These are phyloP conservation scores for Cladophialophora bantiana DNA, from an alignment of 2,329 filamentous ascomycete species.

Conservation along the genomic window DNA sequence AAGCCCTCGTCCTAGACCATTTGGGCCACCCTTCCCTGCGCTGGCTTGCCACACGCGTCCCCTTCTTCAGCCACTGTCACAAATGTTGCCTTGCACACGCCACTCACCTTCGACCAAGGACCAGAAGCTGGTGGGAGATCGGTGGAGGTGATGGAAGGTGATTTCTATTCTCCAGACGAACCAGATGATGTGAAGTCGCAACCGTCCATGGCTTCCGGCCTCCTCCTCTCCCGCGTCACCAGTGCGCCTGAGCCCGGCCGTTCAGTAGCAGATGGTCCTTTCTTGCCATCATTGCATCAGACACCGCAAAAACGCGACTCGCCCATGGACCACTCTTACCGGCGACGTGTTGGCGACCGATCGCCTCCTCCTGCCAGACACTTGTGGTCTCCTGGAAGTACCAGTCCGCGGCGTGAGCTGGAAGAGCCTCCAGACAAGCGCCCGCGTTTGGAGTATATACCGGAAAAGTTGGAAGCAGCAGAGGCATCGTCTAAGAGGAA, in stretches of 20 bases:
- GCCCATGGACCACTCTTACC: conserved; percentile 24
- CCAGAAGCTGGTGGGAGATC: conserved; percentile 27
- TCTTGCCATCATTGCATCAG: conserved; percentile 19
- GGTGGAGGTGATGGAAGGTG: conserved; percentile 32
- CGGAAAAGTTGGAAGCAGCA: conserved; percentile 20
- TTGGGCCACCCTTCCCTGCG: conserved; percentile 8
- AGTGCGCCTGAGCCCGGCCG: conserved; percentile 33
- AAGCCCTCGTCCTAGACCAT: conserved; percentile 22
- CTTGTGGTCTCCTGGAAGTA: conserved; percentile 16
- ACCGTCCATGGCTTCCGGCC: conserved; percentile 22
- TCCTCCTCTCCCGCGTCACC: conserved; percentile 32
- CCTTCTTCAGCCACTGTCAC: conserved; percentile 11
- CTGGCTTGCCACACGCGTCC: conserved; percentile 25
- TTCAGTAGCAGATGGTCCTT: conserved; percentile 11
- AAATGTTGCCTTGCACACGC: conserved; percentile 33
- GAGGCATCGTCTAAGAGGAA: conserved; percentile 17
- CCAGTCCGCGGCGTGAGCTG: conserved; percentile 19
- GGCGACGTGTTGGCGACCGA: conserved; percentile 13
- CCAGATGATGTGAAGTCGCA: conserved; percentile 29
- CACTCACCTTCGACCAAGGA: conserved; percentile 25
- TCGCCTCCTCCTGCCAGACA: conserved; percentile 20
- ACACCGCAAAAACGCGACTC: conserved; percentile 31
- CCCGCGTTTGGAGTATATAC: conserved; percentile 27
- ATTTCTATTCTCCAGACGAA: conserved; percentile 16
- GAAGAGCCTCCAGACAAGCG: conserved; percentile 33